phyloP scores from a whole-genome alignment of 441 rosid genomes.

The Pelargonium citronellum region DNA sequence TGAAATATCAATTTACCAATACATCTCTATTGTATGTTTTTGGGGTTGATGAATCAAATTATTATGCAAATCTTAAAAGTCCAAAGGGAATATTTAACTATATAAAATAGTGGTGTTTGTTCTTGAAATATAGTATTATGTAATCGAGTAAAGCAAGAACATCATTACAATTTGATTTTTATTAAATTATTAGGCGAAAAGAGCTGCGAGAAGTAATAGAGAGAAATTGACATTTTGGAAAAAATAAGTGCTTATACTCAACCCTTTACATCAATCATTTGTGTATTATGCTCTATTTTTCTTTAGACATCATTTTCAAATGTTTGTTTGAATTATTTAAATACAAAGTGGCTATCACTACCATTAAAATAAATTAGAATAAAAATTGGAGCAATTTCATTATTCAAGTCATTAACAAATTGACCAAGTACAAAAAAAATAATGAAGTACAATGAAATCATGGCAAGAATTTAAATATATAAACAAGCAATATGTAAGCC shows the following conservation, averaged over 20 bases:
- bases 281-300: conserved; percentile 31
- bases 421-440: not conserved
- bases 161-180: conserved; percentile 15
- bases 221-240: not conserved
- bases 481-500: not conserved
- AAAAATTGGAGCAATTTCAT: not conserved
- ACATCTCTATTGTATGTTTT: too few relatives aligned
- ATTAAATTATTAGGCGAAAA: conserved; percentile 20
- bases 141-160: conserved; percentile 17
- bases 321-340: not conserved
- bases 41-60: too few relatives aligned
- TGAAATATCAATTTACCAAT: too few relatives aligned
- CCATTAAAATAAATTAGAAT: not conserved
- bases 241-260: conserved; percentile 16
- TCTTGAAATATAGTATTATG: not conserved
- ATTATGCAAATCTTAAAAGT: not conserved
- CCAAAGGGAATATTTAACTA: not conserved
- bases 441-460: not conserved
- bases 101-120: not conserved
- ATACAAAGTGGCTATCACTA: conserved; percentile 22
- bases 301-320: conserved; percentile 28
- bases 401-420: not conserved
- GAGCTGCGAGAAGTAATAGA: conserved; percentile 8
- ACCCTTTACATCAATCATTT: conserved; percentile 41
- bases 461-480: not conserved